Percentiles rank a stretch among this genome's conserved stretches.
Conservation (phyloP, 192 early-diverging fungal species). For the Coemansia sp. region DNA sequence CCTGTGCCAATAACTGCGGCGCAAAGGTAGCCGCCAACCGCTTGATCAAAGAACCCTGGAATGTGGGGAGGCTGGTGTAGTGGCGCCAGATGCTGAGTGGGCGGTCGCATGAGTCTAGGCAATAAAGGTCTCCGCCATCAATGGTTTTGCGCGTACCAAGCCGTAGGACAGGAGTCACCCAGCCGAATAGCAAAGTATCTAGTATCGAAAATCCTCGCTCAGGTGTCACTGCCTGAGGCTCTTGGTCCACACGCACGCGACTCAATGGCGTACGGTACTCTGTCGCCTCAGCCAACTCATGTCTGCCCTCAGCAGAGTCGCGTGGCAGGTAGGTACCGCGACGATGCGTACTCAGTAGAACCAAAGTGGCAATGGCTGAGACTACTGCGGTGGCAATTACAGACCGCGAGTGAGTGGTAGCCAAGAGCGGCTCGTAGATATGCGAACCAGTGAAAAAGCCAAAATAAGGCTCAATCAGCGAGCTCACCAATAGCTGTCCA, state of each 20-base stretch:
- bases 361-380: not conserved
- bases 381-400: not conserved
- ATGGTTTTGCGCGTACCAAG: conserved; percentile 58
- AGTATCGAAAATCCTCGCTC: conserved; percentile 30
- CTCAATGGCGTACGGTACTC: conserved; percentile 41
- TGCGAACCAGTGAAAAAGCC: conserved; percentile 11
- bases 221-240: conserved; percentile 32
- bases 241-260: conserved; percentile 16
- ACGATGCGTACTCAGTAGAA: conserved; percentile 25
- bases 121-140: conserved; percentile 61
- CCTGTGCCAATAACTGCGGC: conserved; percentile 49
- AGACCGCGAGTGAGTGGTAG: conserved; percentile 21
- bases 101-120: conserved; percentile 56
- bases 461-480: conserved; percentile 19
- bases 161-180: conserved; percentile 65
- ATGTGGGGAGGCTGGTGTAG: conserved; percentile 7
- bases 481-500: not conserved
- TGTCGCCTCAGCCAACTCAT: not conserved
- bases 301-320: not conserved
- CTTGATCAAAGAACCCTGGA: conserved; percentile 21
- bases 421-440: conserved; percentile 4
- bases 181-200: conserved; percentile 51
- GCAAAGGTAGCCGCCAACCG: conserved; percentile 49
- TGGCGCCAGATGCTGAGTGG: conserved; percentile 48
- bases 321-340: conserved; percentile 23